Conservation (phyloP, 2,329 filamentous ascomycete genomes). For the Calycina marina region DNA sequence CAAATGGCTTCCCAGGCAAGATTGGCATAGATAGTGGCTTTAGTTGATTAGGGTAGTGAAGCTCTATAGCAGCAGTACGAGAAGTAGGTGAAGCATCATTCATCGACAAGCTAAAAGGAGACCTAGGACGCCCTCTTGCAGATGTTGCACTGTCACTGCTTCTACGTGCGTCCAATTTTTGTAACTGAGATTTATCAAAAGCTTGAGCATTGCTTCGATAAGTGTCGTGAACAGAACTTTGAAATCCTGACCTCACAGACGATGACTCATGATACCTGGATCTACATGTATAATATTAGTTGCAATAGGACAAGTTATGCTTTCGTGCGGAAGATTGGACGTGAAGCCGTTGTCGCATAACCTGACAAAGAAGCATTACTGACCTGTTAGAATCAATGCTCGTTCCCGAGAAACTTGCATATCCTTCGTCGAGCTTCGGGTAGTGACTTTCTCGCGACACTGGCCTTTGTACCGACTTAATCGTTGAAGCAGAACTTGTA, state of each 20-base stretch:
- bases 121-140: constrained; percentile 16
- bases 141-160: constrained; percentile 21
- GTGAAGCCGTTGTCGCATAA: too few relatives aligned
- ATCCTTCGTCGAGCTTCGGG: constrained; percentile 23
- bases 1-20: constrained; percentile 15
- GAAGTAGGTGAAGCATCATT: constrained; percentile 23
- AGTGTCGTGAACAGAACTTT: constrained; percentile 23
- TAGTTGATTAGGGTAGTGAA: constrained; percentile 17
- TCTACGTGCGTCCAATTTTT: constrained; percentile 22
- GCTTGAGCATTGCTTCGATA: constrained; percentile 23
- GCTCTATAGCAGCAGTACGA: constrained; percentile 16
- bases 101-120: constrained; percentile 19
- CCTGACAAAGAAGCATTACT: too few relatives aligned
- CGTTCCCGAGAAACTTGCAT: constrained; percentile 22
- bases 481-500: constrained; percentile 25
- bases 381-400: constrained; percentile 21
- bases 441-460: constrained; percentile 19
- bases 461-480: constrained; percentile 33
- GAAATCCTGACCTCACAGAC: constrained; percentile 15
- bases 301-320: too few relatives aligned
- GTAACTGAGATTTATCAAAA: constrained; percentile 25
- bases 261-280: constrained; percentile 15
- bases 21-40: constrained; percentile 24
- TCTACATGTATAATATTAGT: constrained; percentile 6
- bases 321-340: too few relatives aligned